Evolutionary conservation across 179 eudicot species (phyloP).

Genomic region (Patellifolia procumbens): DNA sequence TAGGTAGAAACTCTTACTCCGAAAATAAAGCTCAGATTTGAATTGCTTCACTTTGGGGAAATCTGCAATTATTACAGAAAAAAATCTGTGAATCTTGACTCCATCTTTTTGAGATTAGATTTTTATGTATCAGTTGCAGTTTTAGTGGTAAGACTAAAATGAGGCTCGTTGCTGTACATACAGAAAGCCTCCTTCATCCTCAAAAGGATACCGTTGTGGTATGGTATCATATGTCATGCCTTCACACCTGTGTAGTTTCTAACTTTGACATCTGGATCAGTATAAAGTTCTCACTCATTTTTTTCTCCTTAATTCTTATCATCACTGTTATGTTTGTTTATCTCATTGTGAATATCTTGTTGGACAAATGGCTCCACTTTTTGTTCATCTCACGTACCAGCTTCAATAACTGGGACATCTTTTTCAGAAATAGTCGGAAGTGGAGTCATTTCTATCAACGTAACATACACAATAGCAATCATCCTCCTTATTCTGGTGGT

Average conservation of each 20-base stretch:
- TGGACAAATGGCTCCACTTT: neutral
- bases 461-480: constrained; percentile 16
- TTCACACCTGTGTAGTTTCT: neutral
- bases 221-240: neutral
- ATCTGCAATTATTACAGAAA: neutral
- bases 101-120: neutral
- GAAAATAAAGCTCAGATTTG: too few species aligned
- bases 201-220: too few species aligned
- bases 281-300: neutral
- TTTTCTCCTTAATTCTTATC: neutral
- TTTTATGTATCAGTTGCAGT: neutral
- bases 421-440: constrained; percentile 5
- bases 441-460: constrained; percentile 1
- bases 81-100: neutral
- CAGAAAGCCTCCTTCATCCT: neutral
- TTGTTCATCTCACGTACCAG: neutral
- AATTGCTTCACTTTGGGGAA: too few species aligned
- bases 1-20: too few species aligned
- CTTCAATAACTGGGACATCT: constrained; percentile 13
- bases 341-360: neutral
- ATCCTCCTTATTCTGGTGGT: constrained; percentile 12
- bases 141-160: neutral
- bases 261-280: neutral
- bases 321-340: neutral
- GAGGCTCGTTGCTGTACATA: neutral